Evolutionary conservation across 495 filamentous ascomycete species (phyloP), one percentile per base, ranked within the genome.

Genomic region (Neurospora discreta): DNA sequence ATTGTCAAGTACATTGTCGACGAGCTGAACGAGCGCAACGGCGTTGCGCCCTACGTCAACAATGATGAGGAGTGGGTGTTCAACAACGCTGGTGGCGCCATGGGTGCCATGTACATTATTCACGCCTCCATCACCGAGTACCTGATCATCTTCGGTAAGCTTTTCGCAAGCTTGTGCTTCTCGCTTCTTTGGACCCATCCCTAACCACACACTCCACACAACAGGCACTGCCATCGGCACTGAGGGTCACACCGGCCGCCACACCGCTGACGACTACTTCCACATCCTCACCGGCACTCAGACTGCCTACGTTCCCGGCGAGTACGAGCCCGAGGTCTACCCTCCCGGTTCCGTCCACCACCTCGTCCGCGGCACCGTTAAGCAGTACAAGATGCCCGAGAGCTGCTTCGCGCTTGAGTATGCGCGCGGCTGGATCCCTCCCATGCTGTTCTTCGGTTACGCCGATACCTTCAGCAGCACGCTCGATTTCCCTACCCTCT

Each of bases 221-320:
- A 33, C 52, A 86, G 89, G 92, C 74, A 93, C 93, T 4, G 87
- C 93, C n/a, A 85, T 95, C 73, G 93, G 93, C 74, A 96, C 93
- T 13, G 93, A 96, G 79, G 93, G 93, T 70, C 93, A 96, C 85
- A 88, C 90, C 15, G 93, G 93, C 70, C 89, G 92, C 41, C 93
- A 95, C 84, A 93, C 93, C 39, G 92, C 92, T 5, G 92, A 96
- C 81, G 93, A 96, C 84, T 96, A 94, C 87, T 96, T 96, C 87
- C 88, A 93, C 84, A 95, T 96, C 85, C 86, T 96, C 39, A 80
- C 82, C 30, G 93, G 93, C 72, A 88, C 88, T 70, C 89, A 96
- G 80, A 81, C 87, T 52, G 91, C 92, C 70, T 90, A 91, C 84
- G 84, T 86, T 5, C 89, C 92, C 13, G 91, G 91, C 71, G 76